Evolutionary conservation across 768 basidiomycete species (phyloP).

Genomic region (Clitopilus passeckerianus): DNA sequence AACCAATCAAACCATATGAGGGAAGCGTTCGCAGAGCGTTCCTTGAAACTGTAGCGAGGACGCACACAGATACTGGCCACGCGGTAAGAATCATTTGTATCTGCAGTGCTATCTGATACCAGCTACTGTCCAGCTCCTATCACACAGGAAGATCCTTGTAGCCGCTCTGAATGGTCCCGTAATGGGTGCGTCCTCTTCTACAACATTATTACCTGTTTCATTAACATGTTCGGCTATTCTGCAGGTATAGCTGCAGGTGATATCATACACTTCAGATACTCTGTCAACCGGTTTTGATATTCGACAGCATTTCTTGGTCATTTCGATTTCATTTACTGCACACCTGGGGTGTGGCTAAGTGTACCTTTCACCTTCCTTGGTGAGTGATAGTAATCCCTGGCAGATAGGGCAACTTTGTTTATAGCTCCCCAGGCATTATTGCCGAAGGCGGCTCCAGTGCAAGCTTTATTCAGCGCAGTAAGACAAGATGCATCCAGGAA

Average conservation of each 20-base stretch:
- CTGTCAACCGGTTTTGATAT: neutral
- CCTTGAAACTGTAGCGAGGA: slow-evolving; percentile 36
- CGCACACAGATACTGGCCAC: slow-evolving; percentile 56
- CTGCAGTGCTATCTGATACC: neutral
- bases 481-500: slow-evolving; percentile 10
- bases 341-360: slow-evolving; percentile 57
- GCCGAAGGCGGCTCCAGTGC: slow-evolving; percentile 69
- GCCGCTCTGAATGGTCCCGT: slow-evolving; percentile 74
- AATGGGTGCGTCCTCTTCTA: slow-evolving; percentile 44
- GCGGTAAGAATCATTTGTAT: slow-evolving; percentile 35
- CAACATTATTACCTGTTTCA: neutral
- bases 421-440: slow-evolving; percentile 43
- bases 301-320: slow-evolving; percentile 57
- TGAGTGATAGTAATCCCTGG: slow-evolving; percentile 9
- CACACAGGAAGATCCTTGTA: slow-evolving; percentile 64
- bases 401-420: neutral
- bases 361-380: slow-evolving; percentile 68
- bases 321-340: slow-evolving; percentile 70
- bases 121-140: slow-evolving; percentile 43
- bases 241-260: slow-evolving; percentile 64
- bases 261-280: neutral
- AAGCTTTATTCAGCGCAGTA: slow-evolving; percentile 62
- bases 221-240: neutral
- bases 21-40: slow-evolving; percentile 40
- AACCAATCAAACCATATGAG: slow-evolving; percentile 1